Conservation (phyloP, 805 yeast genomes). For the Saturnispora sanitii region DNA sequence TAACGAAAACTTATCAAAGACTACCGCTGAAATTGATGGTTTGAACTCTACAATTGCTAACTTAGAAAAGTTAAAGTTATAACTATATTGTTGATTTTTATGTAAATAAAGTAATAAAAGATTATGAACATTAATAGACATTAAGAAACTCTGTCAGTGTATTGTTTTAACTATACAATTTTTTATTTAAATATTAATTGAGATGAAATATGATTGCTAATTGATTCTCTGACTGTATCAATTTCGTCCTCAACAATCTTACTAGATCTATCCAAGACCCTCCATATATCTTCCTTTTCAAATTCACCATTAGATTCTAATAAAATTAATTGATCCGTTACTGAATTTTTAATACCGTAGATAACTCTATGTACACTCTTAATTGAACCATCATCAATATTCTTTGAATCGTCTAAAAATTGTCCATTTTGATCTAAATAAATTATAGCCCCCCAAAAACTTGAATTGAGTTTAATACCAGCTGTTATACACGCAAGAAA, state of each 20-base stretch:
- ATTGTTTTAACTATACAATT: background rate
- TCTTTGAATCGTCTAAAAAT: background rate
- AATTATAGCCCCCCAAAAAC: conserved; percentile 42
- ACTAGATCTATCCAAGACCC: conserved; percentile 44
- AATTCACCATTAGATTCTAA: conserved; percentile 70
- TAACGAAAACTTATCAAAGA: conserved; percentile 53
- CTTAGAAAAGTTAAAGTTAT: conserved; percentile 68
- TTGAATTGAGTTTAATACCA: conserved; percentile 56
- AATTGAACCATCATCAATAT: background rate
- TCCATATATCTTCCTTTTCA: conserved; percentile 42
- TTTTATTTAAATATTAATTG: conserved; percentile 3
- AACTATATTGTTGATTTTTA: conserved; percentile 4
- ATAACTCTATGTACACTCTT: conserved; percentile 6
- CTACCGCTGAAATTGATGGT: conserved; percentile 82
- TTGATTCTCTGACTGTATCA: conserved; percentile 1
- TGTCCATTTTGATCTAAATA: background rate
- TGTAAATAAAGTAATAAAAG: background rate
- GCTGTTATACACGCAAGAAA: conserved; percentile 73
- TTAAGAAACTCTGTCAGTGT: too few relatives aligned
- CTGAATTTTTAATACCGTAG: conserved; percentile 3
- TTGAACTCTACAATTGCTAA: conserved; percentile 76
- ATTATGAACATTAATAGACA: too few relatives aligned
- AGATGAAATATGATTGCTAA: background rate
- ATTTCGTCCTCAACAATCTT: conserved; percentile 29
- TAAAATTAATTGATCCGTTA: conserved; percentile 46